Percentiles rank a stretch among this genome's conserved stretches.
Conservation (phyloP, 129 eudicot species). For the Arctium lappa region DNA sequence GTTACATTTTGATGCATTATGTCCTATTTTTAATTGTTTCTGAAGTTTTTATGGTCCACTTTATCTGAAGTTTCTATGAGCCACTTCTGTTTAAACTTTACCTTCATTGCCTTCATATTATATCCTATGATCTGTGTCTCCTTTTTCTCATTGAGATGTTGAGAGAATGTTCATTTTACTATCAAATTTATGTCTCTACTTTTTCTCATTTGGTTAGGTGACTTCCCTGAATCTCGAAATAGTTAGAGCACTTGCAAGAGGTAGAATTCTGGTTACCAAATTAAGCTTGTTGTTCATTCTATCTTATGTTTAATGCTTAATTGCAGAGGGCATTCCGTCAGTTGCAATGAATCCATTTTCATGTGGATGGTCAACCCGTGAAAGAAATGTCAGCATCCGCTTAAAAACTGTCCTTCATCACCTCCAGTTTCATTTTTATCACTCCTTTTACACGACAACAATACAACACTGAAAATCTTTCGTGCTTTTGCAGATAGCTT, state of each 20-base stretch:
- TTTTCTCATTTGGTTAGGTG: constrained; percentile 50
- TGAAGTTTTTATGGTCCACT: too few relatives aligned
- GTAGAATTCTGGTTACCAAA: constrained; percentile 36
- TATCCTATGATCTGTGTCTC: not conserved
- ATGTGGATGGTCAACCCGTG: constrained; percentile 90
- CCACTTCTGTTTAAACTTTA: not conserved
- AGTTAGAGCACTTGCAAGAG: constrained; percentile 97
- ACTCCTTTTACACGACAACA: not conserved
- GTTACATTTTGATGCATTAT: too few relatives aligned
- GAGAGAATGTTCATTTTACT: not conserved
- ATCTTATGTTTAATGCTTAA: constrained; percentile 3
- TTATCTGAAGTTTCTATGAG: too few relatives aligned
- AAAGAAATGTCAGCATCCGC: constrained; percentile 68
- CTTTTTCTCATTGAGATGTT: not conserved
- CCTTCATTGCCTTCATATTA: not conserved
- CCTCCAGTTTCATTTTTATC: not conserved
- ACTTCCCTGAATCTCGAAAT: constrained; percentile 90
- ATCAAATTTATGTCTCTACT: not conserved
- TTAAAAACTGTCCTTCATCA: constrained; percentile 5
- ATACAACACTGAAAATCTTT: not conserved
- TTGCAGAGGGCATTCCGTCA: constrained; percentile 94
- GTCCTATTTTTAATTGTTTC: too few relatives aligned
- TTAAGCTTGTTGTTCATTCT: not conserved
- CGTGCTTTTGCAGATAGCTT: constrained; percentile 55
- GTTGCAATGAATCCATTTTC: constrained; percentile 96